Percentiles rank a stretch among this genome's conserved stretches.
Conservation (phyloP, 2,329 filamentous ascomycete genomes). For the Aureobasidium uvarum region DNA sequence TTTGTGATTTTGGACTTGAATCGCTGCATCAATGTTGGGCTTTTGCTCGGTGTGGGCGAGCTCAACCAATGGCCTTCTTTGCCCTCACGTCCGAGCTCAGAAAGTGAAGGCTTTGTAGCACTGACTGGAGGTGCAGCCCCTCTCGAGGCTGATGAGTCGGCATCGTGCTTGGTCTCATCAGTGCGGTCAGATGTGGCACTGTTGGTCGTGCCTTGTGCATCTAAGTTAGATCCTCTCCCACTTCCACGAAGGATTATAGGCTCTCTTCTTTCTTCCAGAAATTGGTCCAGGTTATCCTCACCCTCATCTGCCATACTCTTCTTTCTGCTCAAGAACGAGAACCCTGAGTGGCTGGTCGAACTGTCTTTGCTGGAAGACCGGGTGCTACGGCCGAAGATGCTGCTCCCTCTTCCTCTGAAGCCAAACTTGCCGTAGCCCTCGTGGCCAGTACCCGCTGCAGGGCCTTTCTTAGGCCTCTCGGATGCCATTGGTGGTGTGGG, state of each 20-base stretch:
- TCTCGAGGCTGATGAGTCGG: neutral
- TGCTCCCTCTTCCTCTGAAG: conserved; percentile 63
- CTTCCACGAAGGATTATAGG: conserved; percentile 49
- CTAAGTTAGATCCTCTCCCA: conserved; percentile 27
- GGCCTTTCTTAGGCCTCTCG: conserved; percentile 70
- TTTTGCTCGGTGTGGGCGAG: conserved; percentile 23
- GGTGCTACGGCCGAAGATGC: conserved; percentile 52
- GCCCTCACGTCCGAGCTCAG: conserved; percentile 32
- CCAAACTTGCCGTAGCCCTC: conserved; percentile 75
- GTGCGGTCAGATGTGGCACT: neutral
- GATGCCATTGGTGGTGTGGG: neutral
- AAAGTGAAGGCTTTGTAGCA: conserved; percentile 27
- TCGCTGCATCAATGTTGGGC: neutral
- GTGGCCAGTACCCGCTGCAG: conserved; percentile 88
- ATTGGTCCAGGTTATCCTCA: conserved; percentile 43
- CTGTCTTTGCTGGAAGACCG: conserved; percentile 49
- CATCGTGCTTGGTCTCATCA: neutral
- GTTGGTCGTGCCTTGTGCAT: conserved; percentile 35
- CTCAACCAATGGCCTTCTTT: conserved; percentile 43
- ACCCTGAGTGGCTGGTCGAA: conserved; percentile 39
- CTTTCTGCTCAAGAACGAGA: conserved; percentile 43
- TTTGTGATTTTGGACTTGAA: conserved; percentile 1
- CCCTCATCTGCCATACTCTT: conserved; percentile 45
- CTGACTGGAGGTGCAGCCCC: too few species aligned
- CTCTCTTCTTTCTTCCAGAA: conserved; percentile 48